These are phyloP conservation scores for Aureobasidium pullulans DNA, from an alignment of 2,329 filamentous ascomycete genomes.

Conservation along the genomic window DNA sequence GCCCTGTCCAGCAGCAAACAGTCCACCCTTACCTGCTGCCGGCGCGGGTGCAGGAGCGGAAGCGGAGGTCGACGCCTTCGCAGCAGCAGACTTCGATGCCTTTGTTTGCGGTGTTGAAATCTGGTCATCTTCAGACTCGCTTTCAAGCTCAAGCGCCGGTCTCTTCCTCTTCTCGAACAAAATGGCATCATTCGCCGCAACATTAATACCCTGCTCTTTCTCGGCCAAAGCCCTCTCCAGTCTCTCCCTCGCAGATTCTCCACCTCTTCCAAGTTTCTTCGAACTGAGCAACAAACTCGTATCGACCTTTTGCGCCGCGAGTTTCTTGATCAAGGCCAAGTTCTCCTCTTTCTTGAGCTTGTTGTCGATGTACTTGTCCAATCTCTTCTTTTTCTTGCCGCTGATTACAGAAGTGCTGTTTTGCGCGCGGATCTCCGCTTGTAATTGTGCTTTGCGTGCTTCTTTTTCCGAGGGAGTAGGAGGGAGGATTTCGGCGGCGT, in stretches of 20 bases:
- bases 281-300: slow-evolving; percentile 74
- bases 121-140: slow-evolving; percentile 18
- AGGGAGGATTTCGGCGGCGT: slow-evolving; percentile 42
- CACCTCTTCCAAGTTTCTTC: slow-evolving; percentile 64
- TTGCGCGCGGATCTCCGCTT: slow-evolving; percentile 47
- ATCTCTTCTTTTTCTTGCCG: slow-evolving; percentile 58
- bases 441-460: slow-evolving; percentile 41
- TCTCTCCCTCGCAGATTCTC: slow-evolving; percentile 64
- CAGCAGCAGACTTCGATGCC: background rate
- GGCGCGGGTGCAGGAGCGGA: slow-evolving; percentile 3
- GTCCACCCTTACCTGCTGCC: background rate
- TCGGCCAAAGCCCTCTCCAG: slow-evolving; percentile 58
- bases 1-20: background rate
- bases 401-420: slow-evolving; percentile 46
- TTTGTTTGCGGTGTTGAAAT: slow-evolving; percentile 7
- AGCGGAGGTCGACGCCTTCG: background rate
- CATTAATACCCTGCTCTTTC: slow-evolving; percentile 55
- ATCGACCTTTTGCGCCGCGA: slow-evolving; percentile 72
- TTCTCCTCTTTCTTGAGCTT: slow-evolving; percentile 95
- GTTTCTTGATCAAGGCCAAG: slow-evolving; percentile 70
- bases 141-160: slow-evolving; percentile 11
- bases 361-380: slow-evolving; percentile 71
- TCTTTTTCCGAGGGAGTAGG: slow-evolving; percentile 47
- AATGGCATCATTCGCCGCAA: slow-evolving; percentile 44
- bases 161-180: slow-evolving; percentile 41